These are phyloP conservation scores for Carnegiea gigantea DNA, from an alignment of 179 eudicot species.

Conservation along the genomic window DNA sequence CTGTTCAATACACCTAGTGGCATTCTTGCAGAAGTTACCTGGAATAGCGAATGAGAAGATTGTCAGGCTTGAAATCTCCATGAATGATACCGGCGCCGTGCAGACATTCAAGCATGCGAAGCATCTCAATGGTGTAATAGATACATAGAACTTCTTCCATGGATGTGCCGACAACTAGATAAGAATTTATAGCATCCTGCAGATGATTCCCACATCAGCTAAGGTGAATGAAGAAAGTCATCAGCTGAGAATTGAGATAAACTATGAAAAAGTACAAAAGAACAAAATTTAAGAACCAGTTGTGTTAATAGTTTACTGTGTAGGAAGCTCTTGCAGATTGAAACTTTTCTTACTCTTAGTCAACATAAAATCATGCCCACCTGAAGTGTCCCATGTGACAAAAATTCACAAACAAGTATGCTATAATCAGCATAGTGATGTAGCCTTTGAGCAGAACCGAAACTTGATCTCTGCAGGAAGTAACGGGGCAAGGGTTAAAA, in stretches of 20 bases:
- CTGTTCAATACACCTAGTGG: not conserved
- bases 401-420: conserved; percentile 76
- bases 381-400: conserved; percentile 88
- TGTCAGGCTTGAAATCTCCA: conserved; percentile 99
- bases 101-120: conserved; percentile 73
- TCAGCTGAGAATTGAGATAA: not conserved
- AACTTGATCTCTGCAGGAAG: conserved; percentile 61
- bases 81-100: conserved; percentile 75
- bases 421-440: conserved; percentile 88
- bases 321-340: not conserved
- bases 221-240: not conserved
- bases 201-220: conserved; percentile 22
- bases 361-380: conserved; percentile 38
- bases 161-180: conserved; percentile 49
- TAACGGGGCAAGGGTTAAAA: conserved; percentile 12
- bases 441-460: conserved; percentile 75
- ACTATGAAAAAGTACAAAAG: not conserved
- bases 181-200: conserved; percentile 94
- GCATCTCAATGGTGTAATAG: conserved; percentile 97
- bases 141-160: conserved; percentile 90
- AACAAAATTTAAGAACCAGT: not conserved
- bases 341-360: not conserved
- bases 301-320: not conserved
- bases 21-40: conserved; percentile 45
- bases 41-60: conserved; percentile 80